Conservation (phyloP, 2,329 filamentous ascomycete species). For the Fusarium staphyleae region DNA sequence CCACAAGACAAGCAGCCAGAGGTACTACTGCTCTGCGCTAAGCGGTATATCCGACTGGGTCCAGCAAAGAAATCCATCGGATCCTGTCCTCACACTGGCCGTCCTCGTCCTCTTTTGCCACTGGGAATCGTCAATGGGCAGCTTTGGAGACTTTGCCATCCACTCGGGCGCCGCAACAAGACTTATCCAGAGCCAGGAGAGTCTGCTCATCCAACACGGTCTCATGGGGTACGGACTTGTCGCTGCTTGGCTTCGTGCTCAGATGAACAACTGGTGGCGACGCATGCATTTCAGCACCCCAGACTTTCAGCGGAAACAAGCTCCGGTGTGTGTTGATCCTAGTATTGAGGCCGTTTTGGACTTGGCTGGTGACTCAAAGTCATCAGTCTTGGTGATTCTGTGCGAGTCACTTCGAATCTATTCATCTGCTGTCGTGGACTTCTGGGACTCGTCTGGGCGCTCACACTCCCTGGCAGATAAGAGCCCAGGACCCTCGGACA, state of each 20-base stretch:
- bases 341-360: not conserved
- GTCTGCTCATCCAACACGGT: not conserved
- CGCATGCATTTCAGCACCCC: constrained; percentile 32
- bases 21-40: constrained; percentile 16
- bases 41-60: constrained; percentile 1
- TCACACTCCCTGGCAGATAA: no score
- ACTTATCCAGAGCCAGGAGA: not conserved
- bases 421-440: not conserved
- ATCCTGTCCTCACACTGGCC: constrained; percentile 1
- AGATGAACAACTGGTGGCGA: constrained; percentile 39
- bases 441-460: not conserved
- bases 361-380: not conserved
- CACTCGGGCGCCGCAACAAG: constrained; percentile 17
- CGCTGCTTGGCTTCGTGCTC: constrained; percentile 24
- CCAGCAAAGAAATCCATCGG: not conserved
- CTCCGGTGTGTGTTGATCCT: not conserved
- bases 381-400: constrained; percentile 4
- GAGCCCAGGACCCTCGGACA: not conserved
- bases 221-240: constrained; percentile 2
- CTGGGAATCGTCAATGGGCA: constrained; percentile 36
- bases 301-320: constrained; percentile 12
- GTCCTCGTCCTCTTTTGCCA: constrained; percentile 33
- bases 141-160: constrained; percentile 27
- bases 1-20: constrained; percentile 7
- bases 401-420: constrained; percentile 16